Evolutionary conservation across 2,329 filamentous ascomycete genomes (phyloP).

Genomic region (Elsinoe perseae): DNA sequence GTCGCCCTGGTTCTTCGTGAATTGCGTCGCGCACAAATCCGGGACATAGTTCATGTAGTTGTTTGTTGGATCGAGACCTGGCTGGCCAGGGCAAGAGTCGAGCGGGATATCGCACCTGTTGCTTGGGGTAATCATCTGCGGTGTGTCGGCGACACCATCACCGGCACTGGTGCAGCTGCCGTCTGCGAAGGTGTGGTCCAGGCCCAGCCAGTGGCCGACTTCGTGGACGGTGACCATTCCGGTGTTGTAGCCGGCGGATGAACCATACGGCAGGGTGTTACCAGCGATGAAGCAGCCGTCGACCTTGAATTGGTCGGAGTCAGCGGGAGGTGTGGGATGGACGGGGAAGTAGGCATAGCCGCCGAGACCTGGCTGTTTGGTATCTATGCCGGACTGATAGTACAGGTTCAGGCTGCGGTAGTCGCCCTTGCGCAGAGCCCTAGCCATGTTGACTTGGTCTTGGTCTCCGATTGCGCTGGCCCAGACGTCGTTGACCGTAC

Average conservation of each 20-base stretch:
- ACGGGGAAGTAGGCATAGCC: background rate
- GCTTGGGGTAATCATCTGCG: conserved; percentile 36
- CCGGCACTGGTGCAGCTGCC: conserved; percentile 37
- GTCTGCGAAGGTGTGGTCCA: conserved; percentile 41
- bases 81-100: conserved; percentile 41
- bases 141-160: conserved; percentile 39
- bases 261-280: background rate
- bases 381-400: background rate
- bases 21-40: conserved; percentile 47
- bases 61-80: conserved; percentile 45
- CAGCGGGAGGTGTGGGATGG: background rate
- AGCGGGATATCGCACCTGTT: conserved; percentile 45
- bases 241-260: conserved; percentile 41
- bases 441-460: background rate
- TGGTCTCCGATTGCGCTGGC: background rate
- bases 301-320: background rate
- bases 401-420: conserved; percentile 3
- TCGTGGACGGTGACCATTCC: conserved; percentile 42
- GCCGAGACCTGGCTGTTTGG: background rate
- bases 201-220: conserved; percentile 41
- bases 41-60: conserved; percentile 54
- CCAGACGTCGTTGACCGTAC: conserved; percentile 42
- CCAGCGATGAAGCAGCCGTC: background rate
- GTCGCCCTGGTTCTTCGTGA: conserved; percentile 42
- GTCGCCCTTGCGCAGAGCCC: background rate